These are phyloP conservation scores for Colletotrichum liaoningense DNA, from an alignment of 2,329 filamentous ascomycete species.

Conservation along the genomic window DNA sequence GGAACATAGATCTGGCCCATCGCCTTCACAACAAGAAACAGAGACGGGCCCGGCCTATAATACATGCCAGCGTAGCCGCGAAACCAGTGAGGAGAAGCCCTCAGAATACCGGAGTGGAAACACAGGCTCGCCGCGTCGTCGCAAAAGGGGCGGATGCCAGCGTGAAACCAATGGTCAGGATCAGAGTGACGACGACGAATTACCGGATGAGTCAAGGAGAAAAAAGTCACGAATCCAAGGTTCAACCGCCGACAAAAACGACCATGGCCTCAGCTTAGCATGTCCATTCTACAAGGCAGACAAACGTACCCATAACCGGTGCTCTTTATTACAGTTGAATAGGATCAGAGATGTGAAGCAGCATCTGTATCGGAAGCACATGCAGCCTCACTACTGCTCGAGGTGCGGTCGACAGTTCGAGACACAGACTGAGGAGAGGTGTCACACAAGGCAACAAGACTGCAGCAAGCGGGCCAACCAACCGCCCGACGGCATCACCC, in stretches of 20 bases:
- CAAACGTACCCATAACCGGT: not conserved
- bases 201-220: not conserved
- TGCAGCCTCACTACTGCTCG: not conserved
- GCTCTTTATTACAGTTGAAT: not conserved
- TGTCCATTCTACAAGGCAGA: slow-evolving; percentile 1
- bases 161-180: not conserved
- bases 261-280: not conserved
- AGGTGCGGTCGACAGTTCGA: not conserved
- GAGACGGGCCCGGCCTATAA: too few species aligned
- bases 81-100: too few species aligned
- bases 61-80: too few species aligned
- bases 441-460: not conserved
- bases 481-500: not conserved
- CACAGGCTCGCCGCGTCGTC: too few species aligned
- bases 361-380: not conserved
- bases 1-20: too few species aligned
- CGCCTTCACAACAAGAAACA: too few species aligned
- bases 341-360: slow-evolving; percentile 13
- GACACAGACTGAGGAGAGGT: not conserved
- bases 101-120: too few species aligned
- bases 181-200: not conserved
- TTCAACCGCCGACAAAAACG: not conserved
- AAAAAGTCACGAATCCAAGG: not conserved
- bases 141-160: too few species aligned
- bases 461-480: not conserved